Conservation (phyloP, 192 early-diverging fungal species). For the Coemansia sp. region DNA sequence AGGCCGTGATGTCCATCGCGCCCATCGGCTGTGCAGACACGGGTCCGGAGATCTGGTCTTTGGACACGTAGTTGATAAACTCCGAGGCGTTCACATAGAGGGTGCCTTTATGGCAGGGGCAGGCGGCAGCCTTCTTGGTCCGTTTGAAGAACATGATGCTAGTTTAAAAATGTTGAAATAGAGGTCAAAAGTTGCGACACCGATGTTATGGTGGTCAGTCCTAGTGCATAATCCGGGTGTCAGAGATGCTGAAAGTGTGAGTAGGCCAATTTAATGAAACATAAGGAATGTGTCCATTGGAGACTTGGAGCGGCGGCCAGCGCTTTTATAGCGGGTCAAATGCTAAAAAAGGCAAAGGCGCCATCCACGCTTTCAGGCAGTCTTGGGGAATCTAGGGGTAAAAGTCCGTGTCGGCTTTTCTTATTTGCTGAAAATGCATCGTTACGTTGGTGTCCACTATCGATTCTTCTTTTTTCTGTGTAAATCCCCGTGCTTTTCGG, state of each 20-base stretch:
- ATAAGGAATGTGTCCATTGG: background rate
- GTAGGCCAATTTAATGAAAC: background rate
- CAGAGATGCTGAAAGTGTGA: background rate
- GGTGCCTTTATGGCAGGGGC: background rate
- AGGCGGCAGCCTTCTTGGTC: conserved; percentile 15
- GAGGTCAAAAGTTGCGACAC: background rate
- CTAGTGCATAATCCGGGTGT: background rate
- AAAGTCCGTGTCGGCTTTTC: background rate
- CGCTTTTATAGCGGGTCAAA: background rate
- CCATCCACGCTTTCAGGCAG: background rate
- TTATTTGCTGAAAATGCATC: background rate
- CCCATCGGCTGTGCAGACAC: conserved; percentile 48
- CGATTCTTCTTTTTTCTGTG: conserved; percentile 9
- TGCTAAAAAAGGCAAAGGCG: background rate
- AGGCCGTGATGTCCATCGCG: conserved; percentile 48
- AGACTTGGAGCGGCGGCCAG: background rate
- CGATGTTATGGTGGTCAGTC: background rate
- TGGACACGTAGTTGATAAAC: conserved; percentile 48
- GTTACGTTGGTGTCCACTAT: background rate
- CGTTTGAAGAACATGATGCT: conserved; percentile 38
- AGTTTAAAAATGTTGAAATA: background rate
- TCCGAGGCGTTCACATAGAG: conserved; percentile 48
- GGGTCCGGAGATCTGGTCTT: conserved; percentile 51
- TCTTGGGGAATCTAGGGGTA: background rate
- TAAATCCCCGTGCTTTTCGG: background rate